Conservation (phyloP, 805 yeast genomes). For the Wickerhamomyces queroliae region DNA sequence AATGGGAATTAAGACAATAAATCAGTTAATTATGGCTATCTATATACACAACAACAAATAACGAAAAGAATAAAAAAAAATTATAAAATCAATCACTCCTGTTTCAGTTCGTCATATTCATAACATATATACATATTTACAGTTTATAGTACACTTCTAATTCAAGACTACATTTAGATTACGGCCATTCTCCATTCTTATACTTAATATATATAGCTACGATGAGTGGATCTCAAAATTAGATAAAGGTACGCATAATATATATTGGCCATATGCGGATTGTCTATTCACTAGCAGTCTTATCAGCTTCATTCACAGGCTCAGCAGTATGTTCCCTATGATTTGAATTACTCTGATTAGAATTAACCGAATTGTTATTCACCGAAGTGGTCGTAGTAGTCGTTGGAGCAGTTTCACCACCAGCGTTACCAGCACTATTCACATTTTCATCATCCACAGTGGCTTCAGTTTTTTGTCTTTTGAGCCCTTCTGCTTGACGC, state of each 20-base stretch:
- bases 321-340: not conserved
- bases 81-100: too few species aligned
- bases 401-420: not conserved
- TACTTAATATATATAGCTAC: too few species aligned
- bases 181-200: too few species aligned
- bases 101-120: too few species aligned
- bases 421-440: not conserved
- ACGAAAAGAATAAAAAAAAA: too few species aligned
- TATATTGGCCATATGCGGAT: not conserved
- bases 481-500: not conserved
- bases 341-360: not conserved
- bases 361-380: too few species aligned
- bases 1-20: conserved; percentile 60
- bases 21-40: not conserved
- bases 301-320: not conserved
- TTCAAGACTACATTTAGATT: too few species aligned
- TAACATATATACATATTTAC: too few species aligned
- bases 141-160: too few species aligned
- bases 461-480: conserved; percentile 8
- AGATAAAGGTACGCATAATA: not conserved
- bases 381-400: too few species aligned
- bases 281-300: not conserved
- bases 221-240: too few species aligned
- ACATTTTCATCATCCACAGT: not conserved
- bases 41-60: not conserved